Percentiles rank a stretch among this genome's conserved stretches.
Evolutionary conservation across 129 eudicot species (phyloP).

Genomic region (Helichrysum umbraculigerum): DNA sequence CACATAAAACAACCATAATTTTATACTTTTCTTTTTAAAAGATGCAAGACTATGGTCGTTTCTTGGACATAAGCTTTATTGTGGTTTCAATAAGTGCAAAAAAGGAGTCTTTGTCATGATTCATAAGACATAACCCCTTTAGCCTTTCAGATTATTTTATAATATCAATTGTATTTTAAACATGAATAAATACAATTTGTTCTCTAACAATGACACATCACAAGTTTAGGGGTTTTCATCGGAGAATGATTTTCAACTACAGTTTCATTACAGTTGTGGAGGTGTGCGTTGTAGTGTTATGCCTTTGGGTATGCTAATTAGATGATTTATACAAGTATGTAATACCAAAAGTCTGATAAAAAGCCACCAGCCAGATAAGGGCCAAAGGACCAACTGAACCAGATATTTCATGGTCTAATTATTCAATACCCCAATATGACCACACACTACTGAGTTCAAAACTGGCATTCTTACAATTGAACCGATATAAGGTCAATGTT

Average conservation of each 20-base stretch:
- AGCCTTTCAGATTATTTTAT: background rate
- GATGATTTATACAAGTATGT: background rate
- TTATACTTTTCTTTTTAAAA: background rate
- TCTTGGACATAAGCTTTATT: background rate
- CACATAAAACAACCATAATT: background rate
- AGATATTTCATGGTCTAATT: constrained; percentile 1
- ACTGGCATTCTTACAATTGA: constrained; percentile 11
- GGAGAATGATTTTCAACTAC: background rate
- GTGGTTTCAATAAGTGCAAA: no score
- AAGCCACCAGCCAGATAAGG: background rate
- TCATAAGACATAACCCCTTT: no score
- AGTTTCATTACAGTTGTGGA: background rate
- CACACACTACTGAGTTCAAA: constrained; percentile 16
- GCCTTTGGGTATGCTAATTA: background rate
- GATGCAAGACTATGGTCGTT: background rate
- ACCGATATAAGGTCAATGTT: background rate
- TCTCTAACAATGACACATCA: background rate
- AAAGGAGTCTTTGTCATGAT: background rate
- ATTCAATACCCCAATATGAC: constrained; percentile 14
- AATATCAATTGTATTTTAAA: no score
- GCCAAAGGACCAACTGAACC: background rate
- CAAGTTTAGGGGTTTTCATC: background rate
- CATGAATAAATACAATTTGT: background rate
- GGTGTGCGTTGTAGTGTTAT: background rate
- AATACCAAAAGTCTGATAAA: no score